Conservation (phyloP, 2,329 filamentous ascomycete species). For the Cladosporium sp. region DNA sequence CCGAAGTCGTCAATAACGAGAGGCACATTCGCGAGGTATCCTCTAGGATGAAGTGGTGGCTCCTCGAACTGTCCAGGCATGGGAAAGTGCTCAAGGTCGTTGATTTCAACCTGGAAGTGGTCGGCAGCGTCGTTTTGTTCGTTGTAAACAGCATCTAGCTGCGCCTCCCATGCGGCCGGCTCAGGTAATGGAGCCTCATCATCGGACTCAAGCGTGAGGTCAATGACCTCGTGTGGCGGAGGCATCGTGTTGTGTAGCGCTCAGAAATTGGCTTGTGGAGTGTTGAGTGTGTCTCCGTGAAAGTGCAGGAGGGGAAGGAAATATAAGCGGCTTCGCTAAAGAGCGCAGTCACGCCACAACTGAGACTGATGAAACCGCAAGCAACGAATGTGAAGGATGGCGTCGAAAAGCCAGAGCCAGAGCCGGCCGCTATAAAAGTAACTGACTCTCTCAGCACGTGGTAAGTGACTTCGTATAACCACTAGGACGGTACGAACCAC, state of each 20-base stretch:
- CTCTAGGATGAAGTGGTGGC: neutral
- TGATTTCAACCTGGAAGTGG: neutral
- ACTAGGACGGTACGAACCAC: conserved; percentile 3
- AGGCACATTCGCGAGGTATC: neutral
- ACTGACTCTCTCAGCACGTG: neutral
- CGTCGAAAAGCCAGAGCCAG: neutral
- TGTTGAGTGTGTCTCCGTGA: neutral
- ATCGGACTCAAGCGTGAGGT: conserved; percentile 22
- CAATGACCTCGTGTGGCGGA: conserved; percentile 18
- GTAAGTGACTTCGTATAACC: neutral
- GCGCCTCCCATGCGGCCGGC: neutral
- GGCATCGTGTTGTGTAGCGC: neutral
- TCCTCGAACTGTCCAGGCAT: neutral
- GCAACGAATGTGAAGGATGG: neutral
- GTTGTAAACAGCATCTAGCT: neutral
- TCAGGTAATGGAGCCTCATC: conserved; percentile 13
- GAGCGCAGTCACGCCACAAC: neutral
- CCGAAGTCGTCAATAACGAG: conserved; percentile 7
- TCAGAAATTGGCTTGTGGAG: neutral
- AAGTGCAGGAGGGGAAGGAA: neutral
- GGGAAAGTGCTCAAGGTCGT: conserved; percentile 6
- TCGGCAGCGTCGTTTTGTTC: neutral
- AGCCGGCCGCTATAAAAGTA: neutral
- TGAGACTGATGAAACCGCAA: neutral
- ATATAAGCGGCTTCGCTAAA: neutral